A percentile compares a stretch with the other conserved stretches of the same genome.
Evolutionary conservation across 495 filamentous ascomycete genomes (phyloP).

Genomic region (Penicillium lagena): DNA sequence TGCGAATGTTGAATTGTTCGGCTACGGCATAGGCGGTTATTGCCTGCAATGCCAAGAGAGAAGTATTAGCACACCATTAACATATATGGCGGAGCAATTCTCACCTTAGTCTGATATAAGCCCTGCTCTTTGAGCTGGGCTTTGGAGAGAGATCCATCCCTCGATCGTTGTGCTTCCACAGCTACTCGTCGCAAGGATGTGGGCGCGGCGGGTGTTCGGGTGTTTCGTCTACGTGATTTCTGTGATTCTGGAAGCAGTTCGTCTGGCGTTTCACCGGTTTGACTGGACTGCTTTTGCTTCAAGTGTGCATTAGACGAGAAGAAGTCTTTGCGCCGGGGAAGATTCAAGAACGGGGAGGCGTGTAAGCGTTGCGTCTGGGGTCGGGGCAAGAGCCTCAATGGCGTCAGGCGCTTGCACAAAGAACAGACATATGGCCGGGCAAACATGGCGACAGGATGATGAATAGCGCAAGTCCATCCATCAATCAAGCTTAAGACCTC

Average conservation of each 20-base stretch:
- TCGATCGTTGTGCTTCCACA: conserved; percentile 54
- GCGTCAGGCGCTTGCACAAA: conserved; percentile 20
- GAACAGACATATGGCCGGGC: conserved; percentile 28
- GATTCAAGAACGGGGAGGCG: conserved; percentile 23
- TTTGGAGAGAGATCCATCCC: conserved; percentile 37
- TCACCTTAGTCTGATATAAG: conserved; percentile 37
- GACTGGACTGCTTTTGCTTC: conserved; percentile 26
- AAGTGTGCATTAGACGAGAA: conserved; percentile 45
- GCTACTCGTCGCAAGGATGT: conserved; percentile 53
- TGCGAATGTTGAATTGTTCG: conserved; percentile 76
- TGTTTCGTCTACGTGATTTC: conserved; percentile 37
- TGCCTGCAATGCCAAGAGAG: conserved; percentile 31
- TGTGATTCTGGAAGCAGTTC: conserved; percentile 16
- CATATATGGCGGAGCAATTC: neutral
- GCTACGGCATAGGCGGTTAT: conserved; percentile 81
- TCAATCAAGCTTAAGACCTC: too few relatives aligned
- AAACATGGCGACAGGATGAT: conserved; percentile 21
- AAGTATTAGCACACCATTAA: conserved; percentile 14
- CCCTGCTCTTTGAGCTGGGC: conserved; percentile 35
- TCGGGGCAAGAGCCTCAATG: conserved; percentile 12
- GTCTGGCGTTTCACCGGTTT: conserved; percentile 11
- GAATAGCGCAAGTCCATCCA: neutral
- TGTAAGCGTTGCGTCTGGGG: conserved; percentile 34
- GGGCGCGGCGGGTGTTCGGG: conserved; percentile 42
- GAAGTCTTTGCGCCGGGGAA: conserved; percentile 37